Evolutionary conservation across 768 basidiomycete genomes (phyloP).

Genomic region (Amanita subjunquillea): DNA sequence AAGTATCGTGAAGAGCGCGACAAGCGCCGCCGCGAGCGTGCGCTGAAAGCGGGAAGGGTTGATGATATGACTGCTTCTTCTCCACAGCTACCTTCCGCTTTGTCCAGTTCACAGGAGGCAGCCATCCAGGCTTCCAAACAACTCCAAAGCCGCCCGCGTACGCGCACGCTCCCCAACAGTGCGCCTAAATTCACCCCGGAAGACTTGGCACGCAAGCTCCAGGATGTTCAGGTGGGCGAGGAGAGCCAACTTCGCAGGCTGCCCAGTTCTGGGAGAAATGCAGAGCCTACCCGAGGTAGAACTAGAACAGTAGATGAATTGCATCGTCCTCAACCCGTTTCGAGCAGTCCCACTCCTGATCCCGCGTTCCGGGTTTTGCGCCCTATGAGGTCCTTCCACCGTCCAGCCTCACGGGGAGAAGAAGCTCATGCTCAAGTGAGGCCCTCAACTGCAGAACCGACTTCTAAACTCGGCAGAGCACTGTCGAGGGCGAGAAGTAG

Average conservation of each 20-base stretch:
- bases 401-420: slow-evolving; percentile 16
- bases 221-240: slow-evolving; percentile 33
- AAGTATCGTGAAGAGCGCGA: slow-evolving; percentile 64
- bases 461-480: not conserved
- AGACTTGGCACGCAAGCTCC: slow-evolving; percentile 49
- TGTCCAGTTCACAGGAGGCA: slow-evolving; percentile 10
- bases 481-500: slow-evolving; percentile 2
- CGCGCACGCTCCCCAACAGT: slow-evolving; percentile 32
- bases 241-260: not conserved
- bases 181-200: slow-evolving; percentile 37
- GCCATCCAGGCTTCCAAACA: slow-evolving; percentile 9
- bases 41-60: slow-evolving; percentile 11
- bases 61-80: slow-evolving; percentile 23
- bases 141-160: slow-evolving; percentile 25
- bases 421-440: slow-evolving; percentile 18
- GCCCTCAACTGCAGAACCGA: slow-evolving; percentile 15
- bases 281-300: not conserved
- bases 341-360: slow-evolving; percentile 15
- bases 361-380: slow-evolving; percentile 25
- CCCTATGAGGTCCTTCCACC: slow-evolving; percentile 54
- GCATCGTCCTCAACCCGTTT: slow-evolving; percentile 3
- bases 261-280: not conserved
- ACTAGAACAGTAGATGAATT: not conserved
- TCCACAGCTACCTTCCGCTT: not conserved
- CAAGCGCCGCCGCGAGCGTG: slow-evolving; percentile 36